A percentile compares a stretch with the other conserved stretches of the same genome.
Conservation (phyloP, 306 rosid genomes). For the Comarum palustre region DNA sequence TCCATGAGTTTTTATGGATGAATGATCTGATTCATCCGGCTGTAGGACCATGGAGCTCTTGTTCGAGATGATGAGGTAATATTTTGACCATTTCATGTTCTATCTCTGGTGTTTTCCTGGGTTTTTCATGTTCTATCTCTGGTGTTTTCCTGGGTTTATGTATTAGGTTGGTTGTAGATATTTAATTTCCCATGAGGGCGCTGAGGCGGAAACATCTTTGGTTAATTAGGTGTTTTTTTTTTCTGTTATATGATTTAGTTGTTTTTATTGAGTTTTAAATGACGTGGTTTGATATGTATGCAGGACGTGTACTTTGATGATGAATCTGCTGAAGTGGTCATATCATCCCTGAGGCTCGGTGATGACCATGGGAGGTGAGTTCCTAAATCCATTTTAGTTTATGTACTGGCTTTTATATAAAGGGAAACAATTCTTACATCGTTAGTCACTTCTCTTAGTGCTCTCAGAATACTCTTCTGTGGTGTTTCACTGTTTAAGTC, state of each 20-base stretch:
- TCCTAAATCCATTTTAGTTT: conserved; percentile 10
- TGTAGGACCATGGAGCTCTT: conserved; percentile 69
- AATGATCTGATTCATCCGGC: conserved; percentile 33
- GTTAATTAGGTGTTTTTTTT: background rate
- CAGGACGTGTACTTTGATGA: conserved; percentile 98
- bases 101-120: conserved; percentile 17
- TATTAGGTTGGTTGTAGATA: background rate
- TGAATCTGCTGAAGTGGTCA: conserved; percentile 93
- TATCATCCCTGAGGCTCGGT: conserved; percentile 86
- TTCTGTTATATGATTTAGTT: background rate
- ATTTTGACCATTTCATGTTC: conserved; percentile 12
- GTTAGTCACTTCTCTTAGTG: background rate
- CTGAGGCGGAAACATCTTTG: background rate
- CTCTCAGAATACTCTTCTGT: background rate
- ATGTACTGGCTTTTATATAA: background rate
- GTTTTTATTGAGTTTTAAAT: background rate
- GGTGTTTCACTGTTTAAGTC: background rate
- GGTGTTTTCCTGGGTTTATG: conserved; percentile 22
- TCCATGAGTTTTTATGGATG: conserved; percentile 12
- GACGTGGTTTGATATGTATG: conserved; percentile 18
- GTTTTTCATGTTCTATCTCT: conserved; percentile 15
- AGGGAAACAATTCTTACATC: background rate
- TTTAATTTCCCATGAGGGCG: background rate
- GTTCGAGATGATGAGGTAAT: conserved; percentile 93
- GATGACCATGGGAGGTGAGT: conserved; percentile 98